Percentiles rank a stretch among this genome's conserved stretches.
phyloP scores from a whole-genome alignment of 2,329 filamentous ascomycete genomes.

The Eutypa lata region DNA sequence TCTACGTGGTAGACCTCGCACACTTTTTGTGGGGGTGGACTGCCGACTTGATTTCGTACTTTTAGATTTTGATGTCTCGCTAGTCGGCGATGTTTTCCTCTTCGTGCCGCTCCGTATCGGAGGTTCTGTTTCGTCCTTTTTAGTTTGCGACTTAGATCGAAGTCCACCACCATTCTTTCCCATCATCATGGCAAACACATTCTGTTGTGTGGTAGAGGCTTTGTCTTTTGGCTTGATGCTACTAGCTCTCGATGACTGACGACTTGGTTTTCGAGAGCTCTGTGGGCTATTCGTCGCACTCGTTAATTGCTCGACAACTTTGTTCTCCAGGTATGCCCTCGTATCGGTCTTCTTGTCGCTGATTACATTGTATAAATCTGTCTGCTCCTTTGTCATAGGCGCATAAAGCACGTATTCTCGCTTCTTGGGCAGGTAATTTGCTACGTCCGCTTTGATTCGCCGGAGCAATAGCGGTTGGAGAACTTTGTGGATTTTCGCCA shows the following conservation, averaged over 20 bases:
- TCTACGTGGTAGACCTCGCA: constrained; percentile 46
- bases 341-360: constrained; percentile 56
- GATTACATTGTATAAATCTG: constrained; percentile 76
- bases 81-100: constrained; percentile 33
- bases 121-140: constrained; percentile 8
- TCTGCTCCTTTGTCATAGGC: constrained; percentile 85
- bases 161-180: constrained; percentile 30
- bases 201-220: constrained; percentile 23
- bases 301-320: constrained; percentile 65
- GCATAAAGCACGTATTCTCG: constrained; percentile 94
- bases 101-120: constrained; percentile 24
- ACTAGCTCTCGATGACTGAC: constrained; percentile 37
- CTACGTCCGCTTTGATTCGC: constrained; percentile 89
- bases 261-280: constrained; percentile 29
- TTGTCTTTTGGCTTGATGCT: constrained; percentile 24
- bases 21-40: constrained; percentile 64
- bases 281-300: constrained; percentile 44
- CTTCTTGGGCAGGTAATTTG: constrained; percentile 88
- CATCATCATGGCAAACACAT: constrained; percentile 57
- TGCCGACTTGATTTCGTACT: constrained; percentile 71
- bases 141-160: constrained; percentile 18
- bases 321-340: constrained; percentile 78
- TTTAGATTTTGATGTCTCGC: constrained; percentile 50
- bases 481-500: constrained; percentile 88
- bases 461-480: constrained; percentile 87